Base-by-base conservation (phyloP, 495 filamentous ascomycete species). In the Penicilliopsis zonata region DNA sequence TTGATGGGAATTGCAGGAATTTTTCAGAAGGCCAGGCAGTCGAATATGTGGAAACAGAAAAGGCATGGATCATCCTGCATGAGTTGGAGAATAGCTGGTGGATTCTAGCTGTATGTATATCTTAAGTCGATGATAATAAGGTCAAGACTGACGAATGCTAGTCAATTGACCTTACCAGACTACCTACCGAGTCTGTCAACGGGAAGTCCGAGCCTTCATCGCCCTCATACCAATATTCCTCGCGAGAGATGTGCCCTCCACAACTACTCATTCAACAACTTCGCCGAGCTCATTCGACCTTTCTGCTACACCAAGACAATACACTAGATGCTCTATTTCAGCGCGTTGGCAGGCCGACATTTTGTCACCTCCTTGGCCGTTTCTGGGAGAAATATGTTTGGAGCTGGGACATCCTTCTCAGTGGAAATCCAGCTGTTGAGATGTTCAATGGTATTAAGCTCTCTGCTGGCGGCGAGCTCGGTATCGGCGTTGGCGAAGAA, bases 61-160 rank as follows among this genome's bases (percentile, higher is more conserved):
- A 80, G 58, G 74, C 76, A 4, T 67, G 87, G 12, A 79, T 94
- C 14, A 67, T 96, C 24, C 59, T 94, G 9, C 70, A 85, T 42
- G 85, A 96, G 53, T 56, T 96, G 33, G 80, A 85, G 51, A 68
- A 79, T 38, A 78, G 82, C 28, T 99, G 90, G 90, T 99, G 90
- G 90, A 74, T 94, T 41, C 59, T 95, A 28, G 86, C 86, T 36
- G 87, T 94, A 38, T 16, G 13, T 32, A 20, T 19, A 7, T 21
- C 25, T n/a, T n/a, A n/a, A n/a, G n/a, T n/a, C n/a, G n/a, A n/a
- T n/a, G n/a, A n/a, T n/a, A n/a, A 50, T 48, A n/a, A 3, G 28
- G 4, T 16, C 13, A 30, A 3, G 3, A 13, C 13, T 30, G 7
- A 31, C 4, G 15, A 16, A 19, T 8, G n/a, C 7, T 44, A 85